Base-by-base conservation (phyloP, 2,329 filamentous ascomycete genomes). In the Apiospora sp. region DNA sequence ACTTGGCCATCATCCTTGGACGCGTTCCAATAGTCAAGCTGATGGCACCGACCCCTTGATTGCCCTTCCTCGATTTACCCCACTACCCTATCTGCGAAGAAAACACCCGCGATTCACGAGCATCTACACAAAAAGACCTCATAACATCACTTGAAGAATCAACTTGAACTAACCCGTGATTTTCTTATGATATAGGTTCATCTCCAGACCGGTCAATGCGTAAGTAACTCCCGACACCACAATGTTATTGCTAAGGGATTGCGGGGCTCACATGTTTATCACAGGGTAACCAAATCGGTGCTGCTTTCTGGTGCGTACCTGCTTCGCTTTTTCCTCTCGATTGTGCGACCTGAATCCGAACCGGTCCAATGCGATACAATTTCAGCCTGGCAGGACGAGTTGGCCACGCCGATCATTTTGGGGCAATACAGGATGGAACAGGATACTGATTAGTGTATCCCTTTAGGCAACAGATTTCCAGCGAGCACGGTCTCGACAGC, bases 271-370 rank as follows among this genome's bases (percentile, higher is more conserved):
- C 75, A 88, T 82, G 72, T 76, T 74, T 77, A 22, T 80, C 74
- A 80, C 81, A 98, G 96, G 96, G 96, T 92, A 99, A 99, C 93
- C 96, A 99, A 94, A 98, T 98, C 81, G 96, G 96, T 96, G 96
- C 96, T 90, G 96, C 96, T 88, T 99, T 99, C 92, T 99, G 96
- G 93, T 94, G 91, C 88, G 77, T 73, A 72, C 74, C 46, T n/a
- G 30, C 58, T 41, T 64, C 58, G 58, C 58, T 34, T n/a, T 71
- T 14, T 4, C 44, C n/a, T 13, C 16, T 22, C 24, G 64, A 19
- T 22, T 4, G n/a, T 69, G 13, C 51, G 30, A 30, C 24, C 8
- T 51, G 37, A 72, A 69, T 30, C 44, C 71, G 71, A 69, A 37
- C 41, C 27, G 70, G 34, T 61, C 19, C 41, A 43, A 67, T 37